Base-by-base conservation (phyloP, 306 rosid genomes). In the Herpetospermum pedunculosum region DNA sequence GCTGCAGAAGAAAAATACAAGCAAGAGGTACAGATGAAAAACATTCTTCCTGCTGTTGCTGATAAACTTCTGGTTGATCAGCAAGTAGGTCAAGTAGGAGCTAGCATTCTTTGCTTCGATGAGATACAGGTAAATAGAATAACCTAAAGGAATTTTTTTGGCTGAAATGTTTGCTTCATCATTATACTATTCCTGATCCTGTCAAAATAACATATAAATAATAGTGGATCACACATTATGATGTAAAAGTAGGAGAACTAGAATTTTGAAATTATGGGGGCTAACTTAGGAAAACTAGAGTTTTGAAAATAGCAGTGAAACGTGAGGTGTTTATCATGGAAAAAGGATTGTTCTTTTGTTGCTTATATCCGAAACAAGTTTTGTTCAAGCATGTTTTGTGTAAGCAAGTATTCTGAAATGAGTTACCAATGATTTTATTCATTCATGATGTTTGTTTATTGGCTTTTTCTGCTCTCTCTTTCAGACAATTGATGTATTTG, bases 401-500 rank as follows among this genome's bases (percentile, higher is more conserved):
- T 40, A 14, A 50, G 47, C 81, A 46, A 68, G 43, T 37, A 68
- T 43, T 25, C 13, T 35, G 48, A 63, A 21, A 63, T 19, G 25
- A 63, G 16, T 8, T 63, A 4, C 47, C 21, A 8, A 5, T 65
- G 37, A 68, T 41, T 28, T 54, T 5, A 11, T 38, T 38, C 49
- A 38, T 63, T n/a, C 71, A 64, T 38, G 29, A 19, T 64, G n/a
- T 38, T 26, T 21, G 38, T 64, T 38, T 68, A 15, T 68, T 41
- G 6, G 53, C 37, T 41, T 41, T 23, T 26, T 11, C 11, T 67
- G 37, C 29, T 80, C 75, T 88, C 70, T 83, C 77, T 90, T 87
- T 81, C 97, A 94, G 98, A 91, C 98, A 75, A 97, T 94, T 88
- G 98, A 94, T 86, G 98, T 94, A 78, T 94, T 94, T 91, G 97